Base-by-base conservation (phyloP, 345 rosid species). In the Litchi chinensis region DNA sequence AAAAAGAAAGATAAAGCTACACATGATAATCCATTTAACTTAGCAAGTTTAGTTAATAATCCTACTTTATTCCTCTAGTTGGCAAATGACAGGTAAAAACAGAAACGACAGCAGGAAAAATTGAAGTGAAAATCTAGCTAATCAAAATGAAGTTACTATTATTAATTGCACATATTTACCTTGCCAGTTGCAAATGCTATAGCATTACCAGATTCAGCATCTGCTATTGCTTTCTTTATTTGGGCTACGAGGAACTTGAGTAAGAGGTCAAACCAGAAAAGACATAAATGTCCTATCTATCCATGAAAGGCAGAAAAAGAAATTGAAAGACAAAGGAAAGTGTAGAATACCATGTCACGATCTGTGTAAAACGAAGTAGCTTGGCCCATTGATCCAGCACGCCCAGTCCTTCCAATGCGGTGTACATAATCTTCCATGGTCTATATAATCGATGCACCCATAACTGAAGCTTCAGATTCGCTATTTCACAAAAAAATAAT, bases 331-430 rank as follows among this genome's bases (percentile, higher is more conserved):
- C 69, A 71, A 43, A 78, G 43, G 48, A 21, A 68, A 54, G 57
- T 18, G n/a, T n/a, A 65, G 19, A 37, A 28, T 65, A 82, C 88
- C 88, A 82, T 39, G 74, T 85, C 88, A 32, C 81, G 86, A 57
- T 82, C 86, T 10, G 84, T 80, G 67, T 77, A 85, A 78, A 85
- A 83, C 2, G 86, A 82, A 66, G 86, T 85, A 68, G 88, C 88
- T 76, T 78, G 84, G 74, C 88, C 86, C 22, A 79, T 79, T 72
- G 82, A 78, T 32, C 88, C 88, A 68, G 86, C 88, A 46, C 88
- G 84, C 10, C 88, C 88, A 16, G 88, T 85, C 77, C 88, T 85
- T 75, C 86, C 88, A 80, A 85, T 72, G 22, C 86, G 84, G 68
- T 82, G 86, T 65, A 83, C 81, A 62, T 85, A 85, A 78, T 82